phyloP scores from a whole-genome alignment of 2,329 filamentous ascomycete species.

The Xylaria sp. region DNA sequence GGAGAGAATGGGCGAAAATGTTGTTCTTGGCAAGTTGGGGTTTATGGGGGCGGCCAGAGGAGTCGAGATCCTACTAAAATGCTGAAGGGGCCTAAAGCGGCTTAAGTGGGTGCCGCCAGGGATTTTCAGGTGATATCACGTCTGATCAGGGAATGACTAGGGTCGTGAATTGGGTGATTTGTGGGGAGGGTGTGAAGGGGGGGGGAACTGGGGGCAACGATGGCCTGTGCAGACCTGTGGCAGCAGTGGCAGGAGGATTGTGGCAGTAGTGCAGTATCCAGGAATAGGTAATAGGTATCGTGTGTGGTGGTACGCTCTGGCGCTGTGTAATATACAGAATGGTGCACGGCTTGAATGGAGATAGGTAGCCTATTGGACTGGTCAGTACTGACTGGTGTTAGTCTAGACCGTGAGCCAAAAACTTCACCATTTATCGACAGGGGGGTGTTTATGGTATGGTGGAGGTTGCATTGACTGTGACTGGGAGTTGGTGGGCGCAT shows the following conservation, averaged over 20 bases:
- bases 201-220: neutral
- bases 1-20: constrained; percentile 44
- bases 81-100: neutral
- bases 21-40: constrained; percentile 51
- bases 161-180: too few species aligned
- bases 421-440: constrained; percentile 6
- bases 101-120: constrained; percentile 16
- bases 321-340: neutral
- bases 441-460: constrained; percentile 5
- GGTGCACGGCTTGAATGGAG: neutral
- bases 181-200: too few species aligned
- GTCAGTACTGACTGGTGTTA: too few species aligned
- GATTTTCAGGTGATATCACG: constrained; percentile 21
- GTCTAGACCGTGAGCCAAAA: constrained; percentile 4
- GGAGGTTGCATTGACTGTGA: neutral
- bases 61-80: constrained; percentile 32
- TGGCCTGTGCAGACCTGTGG: constrained; percentile 9
- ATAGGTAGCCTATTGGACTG: too few species aligned
- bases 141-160: too few species aligned
- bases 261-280: too few species aligned
- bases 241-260: too few species aligned
- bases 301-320: too few species aligned
- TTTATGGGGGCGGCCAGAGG: constrained; percentile 43
- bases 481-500: constrained; percentile 18
- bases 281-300: too few species aligned